phyloP scores from a whole-genome alignment of 2,329 filamentous ascomycete genomes.

The Microcyclosporella mali region DNA sequence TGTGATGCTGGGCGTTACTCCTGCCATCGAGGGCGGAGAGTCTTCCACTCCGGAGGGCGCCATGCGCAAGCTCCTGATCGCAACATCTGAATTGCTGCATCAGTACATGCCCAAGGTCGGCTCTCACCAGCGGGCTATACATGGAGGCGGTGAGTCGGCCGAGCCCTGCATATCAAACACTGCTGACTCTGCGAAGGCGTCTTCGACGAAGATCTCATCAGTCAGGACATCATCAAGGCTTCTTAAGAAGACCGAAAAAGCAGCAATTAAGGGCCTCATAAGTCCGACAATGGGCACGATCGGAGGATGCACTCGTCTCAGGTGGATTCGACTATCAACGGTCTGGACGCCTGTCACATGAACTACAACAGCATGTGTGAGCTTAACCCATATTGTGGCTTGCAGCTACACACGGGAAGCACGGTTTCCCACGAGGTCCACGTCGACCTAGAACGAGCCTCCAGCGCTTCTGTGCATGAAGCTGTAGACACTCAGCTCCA shows the following conservation, averaged over 20 bases:
- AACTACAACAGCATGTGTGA: too few species aligned
- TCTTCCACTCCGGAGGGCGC: conserved; percentile 17
- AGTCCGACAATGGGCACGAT: too few species aligned
- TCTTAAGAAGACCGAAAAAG: too few species aligned
- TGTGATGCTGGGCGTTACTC: conserved; percentile 15
- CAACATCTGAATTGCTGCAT: conserved; percentile 23
- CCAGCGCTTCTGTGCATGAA: too few species aligned
- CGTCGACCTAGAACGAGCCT: too few species aligned
- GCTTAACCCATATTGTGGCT: too few species aligned
- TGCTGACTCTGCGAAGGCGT: conserved; percentile 3
- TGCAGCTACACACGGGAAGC: too few species aligned
- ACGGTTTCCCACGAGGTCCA: too few species aligned
- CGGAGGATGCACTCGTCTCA: too few species aligned
- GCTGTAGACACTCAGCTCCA: neutral
- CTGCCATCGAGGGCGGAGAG: conserved; percentile 21
- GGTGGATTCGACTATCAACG: too few species aligned
- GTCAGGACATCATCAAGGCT: conserved; percentile 8
- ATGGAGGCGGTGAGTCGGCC: conserved; percentile 17
- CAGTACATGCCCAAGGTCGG: conserved; percentile 19
- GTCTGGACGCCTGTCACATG: neutral
- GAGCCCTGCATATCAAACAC: too few species aligned
- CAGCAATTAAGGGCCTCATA: too few species aligned
- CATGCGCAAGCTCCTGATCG: conserved; percentile 20
- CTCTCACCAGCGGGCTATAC: conserved; percentile 23
- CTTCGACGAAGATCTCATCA: conserved; percentile 20